Percentiles rank a stretch among this genome's conserved stretches.
These are phyloP conservation scores for Rachicladosporium sp. DNA, from an alignment of 2,329 filamentous ascomycete genomes.

Conservation along the genomic window DNA sequence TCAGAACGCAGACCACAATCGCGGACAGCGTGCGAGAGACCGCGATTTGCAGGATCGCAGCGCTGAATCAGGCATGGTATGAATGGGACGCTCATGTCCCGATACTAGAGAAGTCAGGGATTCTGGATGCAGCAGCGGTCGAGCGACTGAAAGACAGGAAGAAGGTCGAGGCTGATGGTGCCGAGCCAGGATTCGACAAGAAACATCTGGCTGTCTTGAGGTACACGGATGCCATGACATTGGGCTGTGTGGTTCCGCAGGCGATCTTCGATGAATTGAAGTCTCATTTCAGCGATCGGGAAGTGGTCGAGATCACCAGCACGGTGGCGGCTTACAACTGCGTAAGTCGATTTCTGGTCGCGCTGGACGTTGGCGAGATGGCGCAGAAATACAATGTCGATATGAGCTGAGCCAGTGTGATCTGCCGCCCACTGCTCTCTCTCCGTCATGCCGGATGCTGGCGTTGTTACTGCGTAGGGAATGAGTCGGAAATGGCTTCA, in stretches of 20 bases:
- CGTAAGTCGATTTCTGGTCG: slow-evolving; percentile 72
- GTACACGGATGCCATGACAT: slow-evolving; percentile 77
- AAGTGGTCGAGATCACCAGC: slow-evolving; percentile 70
- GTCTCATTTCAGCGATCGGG: slow-evolving; percentile 50
- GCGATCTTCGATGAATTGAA: slow-evolving; percentile 54
- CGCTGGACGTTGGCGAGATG: slow-evolving; percentile 51
- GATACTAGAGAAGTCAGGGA: slow-evolving; percentile 50
- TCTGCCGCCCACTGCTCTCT: no score
- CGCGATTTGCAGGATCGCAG: slow-evolving; percentile 69
- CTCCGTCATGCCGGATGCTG: no score
- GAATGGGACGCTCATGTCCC: slow-evolving; percentile 75
- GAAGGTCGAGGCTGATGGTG: slow-evolving; percentile 3
- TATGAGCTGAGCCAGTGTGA: slow-evolving; percentile 8
- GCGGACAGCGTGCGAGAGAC: slow-evolving; percentile 53
- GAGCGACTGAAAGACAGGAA: slow-evolving; percentile 29
- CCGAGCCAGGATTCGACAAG: slow-evolving; percentile 33
- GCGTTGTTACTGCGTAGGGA: no score
- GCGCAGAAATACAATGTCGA: slow-evolving; percentile 20
- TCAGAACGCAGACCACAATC: slow-evolving; percentile 41
- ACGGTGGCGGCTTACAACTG: slow-evolving; percentile 75
- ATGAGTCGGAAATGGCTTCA: no score
- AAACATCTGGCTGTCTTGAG: slow-evolving; percentile 56
- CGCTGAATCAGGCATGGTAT: slow-evolving; percentile 70
- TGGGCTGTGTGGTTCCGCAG: slow-evolving; percentile 56
- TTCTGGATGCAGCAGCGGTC: slow-evolving; percentile 39